Evolutionary conservation across 2,329 filamentous ascomycete species (phyloP), one percentile per base, ranked within the genome.

Genomic region (Colletotrichum aenigma): DNA sequence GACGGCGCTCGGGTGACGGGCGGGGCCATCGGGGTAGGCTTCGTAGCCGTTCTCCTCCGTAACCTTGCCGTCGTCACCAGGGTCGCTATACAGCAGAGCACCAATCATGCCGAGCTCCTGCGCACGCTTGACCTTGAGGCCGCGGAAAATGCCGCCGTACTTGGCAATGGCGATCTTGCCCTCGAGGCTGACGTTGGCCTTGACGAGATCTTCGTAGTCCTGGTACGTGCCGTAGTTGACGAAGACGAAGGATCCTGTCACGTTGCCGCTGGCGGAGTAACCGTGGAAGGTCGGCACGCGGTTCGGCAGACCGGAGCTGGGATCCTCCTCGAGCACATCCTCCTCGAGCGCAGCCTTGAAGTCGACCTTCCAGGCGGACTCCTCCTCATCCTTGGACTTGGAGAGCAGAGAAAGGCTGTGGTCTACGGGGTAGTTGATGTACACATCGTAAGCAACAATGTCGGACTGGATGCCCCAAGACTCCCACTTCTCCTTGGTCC

Each of bases 241-340:
- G 81, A 94, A 98, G 36, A 98, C 94, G 78, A 95, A 97, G 16
- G 92, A 91, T 4, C 92, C 95, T 0, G 96, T 98, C 64, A 97
- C 96, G 83, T 98, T 98, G 32, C 96, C 96, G 76, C 89, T 96
- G 6, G 96, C 96, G 6, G 95, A 98, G 84, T 98, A 98, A 69
- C 96, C 97, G 82, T 98, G 96, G 87, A 98, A 98, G 0, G 94
- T 96, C 2, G 96, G 96, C 28, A 98, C 90, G 34, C 95, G 89
- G 80, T 96, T 90, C 12, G 90, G 85, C 61, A 95, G 87, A 26
- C 92, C 90, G 21, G 93, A 95, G 0, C 96, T 97, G 4, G 92
- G 90, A 82, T 99, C 97, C 68, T 98, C 93, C 0, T 95, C 89
- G 7, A 98, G 87, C 3, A 96, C 89, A 81, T 98, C 95, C 84